Base-by-base conservation (phyloP, 257 asterid species). In the Hygrophila difformis region DNA sequence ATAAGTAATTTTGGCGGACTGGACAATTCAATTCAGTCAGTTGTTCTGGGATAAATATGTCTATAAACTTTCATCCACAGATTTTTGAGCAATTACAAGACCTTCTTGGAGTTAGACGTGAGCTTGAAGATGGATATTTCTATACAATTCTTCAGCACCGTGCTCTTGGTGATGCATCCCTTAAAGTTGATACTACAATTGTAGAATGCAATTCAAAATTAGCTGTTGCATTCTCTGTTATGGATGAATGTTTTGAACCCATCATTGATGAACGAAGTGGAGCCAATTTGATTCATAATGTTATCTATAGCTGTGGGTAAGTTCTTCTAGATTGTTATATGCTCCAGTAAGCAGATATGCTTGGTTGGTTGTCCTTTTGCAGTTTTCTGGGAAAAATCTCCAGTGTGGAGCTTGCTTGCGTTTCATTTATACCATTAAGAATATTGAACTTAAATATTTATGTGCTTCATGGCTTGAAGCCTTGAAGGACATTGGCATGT, bases 51-150 rank as follows among this genome's bases (percentile, higher is more conserved):
- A n/a, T n/a, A n/a, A n/a, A n/a, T n/a, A n/a, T n/a, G n/a, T n/a
- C n/a, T n/a, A n/a, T n/a, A n/a, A n/a, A n/a, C n/a, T n/a, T n/a
- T n/a, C 3, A 5, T 33, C 37, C 2, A 10, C 81, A 91, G 97
- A 74, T 78, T 56, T 70, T 51, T 60, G 81, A 72, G 77, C 61
- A 48, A 61, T 83, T 91, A 39, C 76, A 57, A 68, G 56, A 15
- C 62, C 85, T 85, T 65, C 72, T 78, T 47, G 97, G 95, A 29
- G 69, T 72, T 39, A 78, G 62, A 62, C 80, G 80, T 53, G 85
- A 86, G 53, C 62, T 81, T 28, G 85, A 71, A 37, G 84, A 69
- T 42, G 97, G 89, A 17, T 87, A 70, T 70, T 78, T 81, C 29
- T 86, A 86, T 62, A 70, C 87, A 19, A 37, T 82, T 70, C 88